Evolutionary conservation across 192 early-diverging fungal genomes (phyloP), one percentile per base, ranked within the genome.

Genomic region (Dissophora ornata): DNA sequence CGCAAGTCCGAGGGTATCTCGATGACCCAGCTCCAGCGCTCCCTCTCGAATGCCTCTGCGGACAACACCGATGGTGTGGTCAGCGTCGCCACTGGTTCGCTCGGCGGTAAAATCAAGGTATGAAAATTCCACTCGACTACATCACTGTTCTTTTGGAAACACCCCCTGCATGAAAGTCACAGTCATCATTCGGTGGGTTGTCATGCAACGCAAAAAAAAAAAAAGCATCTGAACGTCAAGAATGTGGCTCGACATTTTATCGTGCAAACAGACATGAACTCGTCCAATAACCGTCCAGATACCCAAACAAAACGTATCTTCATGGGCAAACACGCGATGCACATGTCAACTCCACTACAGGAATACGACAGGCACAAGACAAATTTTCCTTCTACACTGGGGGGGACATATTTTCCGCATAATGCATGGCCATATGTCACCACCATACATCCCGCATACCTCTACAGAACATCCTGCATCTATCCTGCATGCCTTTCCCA

Each of bases 51-150:
- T 24, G 56, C 29, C 13, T 42, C 55, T 38, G 57, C 34, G 21
- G 56, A 65, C 6, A 55, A 33, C 29, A 24, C 41, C 26, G 71
- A 75, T 26, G 63, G 63, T 32, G 57, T 59, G 21, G 57, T 56
- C 19, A 75, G 63, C 32, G 54, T 75, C 8, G 26, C 64, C n/a
- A 24, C 73, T 18, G 53, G 64, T 10, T 46, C 73, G 1, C 59
- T 77, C 19, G 65, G 73, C 29, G 73, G 73, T 13, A 77, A 77
- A 62, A 54, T 62, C 57, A 63, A 77, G 64, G 73, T 67, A 67
- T 44, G 33, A 21, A n/a, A 18, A 41, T 41, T 2, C 40, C 2
- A 40, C 40, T 18, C 40, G 11, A 10, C 40, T 2, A 15, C 40
- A 0, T 41, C 40, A 41, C 40, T 41, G n/a, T n/a, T 41, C 40